Conservation (phyloP, 352 stramenopile genomes). For the Phytophthora constricta region DNA sequence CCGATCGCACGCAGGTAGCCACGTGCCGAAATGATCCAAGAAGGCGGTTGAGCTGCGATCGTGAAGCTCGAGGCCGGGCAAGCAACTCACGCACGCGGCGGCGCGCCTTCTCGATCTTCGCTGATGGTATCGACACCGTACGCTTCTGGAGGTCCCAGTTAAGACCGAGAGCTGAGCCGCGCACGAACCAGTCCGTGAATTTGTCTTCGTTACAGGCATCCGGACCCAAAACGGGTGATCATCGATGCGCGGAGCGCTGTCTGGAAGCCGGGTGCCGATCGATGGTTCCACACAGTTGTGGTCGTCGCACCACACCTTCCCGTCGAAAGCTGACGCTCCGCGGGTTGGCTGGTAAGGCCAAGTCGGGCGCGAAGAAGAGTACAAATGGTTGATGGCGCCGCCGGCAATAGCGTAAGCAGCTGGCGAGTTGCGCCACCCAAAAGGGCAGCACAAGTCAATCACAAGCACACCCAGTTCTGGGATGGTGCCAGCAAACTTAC, state of each 20-base stretch:
- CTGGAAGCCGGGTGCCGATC: conserved; percentile 2
- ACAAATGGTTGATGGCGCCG: conserved; percentile 10
- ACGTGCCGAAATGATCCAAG: conserved; percentile 18
- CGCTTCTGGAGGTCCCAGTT: neutral
- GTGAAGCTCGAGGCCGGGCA: neutral
- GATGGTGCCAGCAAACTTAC: conserved; percentile 3
- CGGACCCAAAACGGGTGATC: conserved; percentile 6
- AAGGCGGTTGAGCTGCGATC: conserved; percentile 3
- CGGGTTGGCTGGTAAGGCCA: neutral
- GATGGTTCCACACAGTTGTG: conserved; percentile 16
- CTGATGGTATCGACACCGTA: conserved; percentile 6
- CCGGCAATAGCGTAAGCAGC: neutral
- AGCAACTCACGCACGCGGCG: neutral
- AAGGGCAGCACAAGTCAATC: conserved; percentile 11
- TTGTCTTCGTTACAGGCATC: conserved; percentile 16
- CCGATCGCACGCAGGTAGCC: conserved; percentile 4
- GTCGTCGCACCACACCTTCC: conserved; percentile 20
- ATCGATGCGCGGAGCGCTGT: neutral
- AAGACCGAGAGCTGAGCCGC: conserved; percentile 9
- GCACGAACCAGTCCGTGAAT: conserved; percentile 6
- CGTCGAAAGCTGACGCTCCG: neutral
- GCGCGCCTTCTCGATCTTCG: conserved; percentile 14
- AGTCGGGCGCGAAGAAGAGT: neutral
- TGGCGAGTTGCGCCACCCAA: conserved; percentile 16
- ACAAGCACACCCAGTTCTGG: conserved; percentile 4